phyloP scores from a whole-genome alignment of 805 yeast genomes.

The Candida ovalis region DNA sequence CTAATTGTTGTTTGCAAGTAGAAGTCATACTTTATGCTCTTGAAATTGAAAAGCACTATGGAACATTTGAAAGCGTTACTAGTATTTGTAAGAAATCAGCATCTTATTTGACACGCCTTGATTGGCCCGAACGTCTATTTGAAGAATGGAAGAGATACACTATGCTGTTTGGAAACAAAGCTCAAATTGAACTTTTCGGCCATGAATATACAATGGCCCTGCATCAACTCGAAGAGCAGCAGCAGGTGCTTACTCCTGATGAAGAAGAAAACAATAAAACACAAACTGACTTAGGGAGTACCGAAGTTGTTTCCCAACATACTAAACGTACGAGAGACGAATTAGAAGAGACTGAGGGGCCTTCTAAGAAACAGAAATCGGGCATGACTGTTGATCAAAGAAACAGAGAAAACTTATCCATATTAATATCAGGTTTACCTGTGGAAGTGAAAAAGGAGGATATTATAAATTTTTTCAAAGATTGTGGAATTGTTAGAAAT shows the following conservation, averaged over 20 bases:
- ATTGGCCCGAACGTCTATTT: constrained; percentile 47
- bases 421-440: constrained; percentile 51
- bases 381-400: no score
- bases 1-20: constrained; percentile 27
- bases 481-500: constrained; percentile 55
- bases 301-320: no score
- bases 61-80: constrained; percentile 23
- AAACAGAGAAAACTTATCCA: constrained; percentile 57
- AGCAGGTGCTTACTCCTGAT: no score
- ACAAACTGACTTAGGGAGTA: no score
- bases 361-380: background rate
- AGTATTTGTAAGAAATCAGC: constrained; percentile 34
- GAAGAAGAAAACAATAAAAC: no score
- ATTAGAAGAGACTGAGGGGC: background rate
- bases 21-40: constrained; percentile 46
- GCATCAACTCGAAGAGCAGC: background rate
- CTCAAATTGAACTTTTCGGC: constrained; percentile 1
- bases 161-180: constrained; percentile 31
- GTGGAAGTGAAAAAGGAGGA: constrained; percentile 34
- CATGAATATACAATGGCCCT: constrained; percentile 2
- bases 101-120: constrained; percentile 30
- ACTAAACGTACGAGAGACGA: constrained; percentile 6
- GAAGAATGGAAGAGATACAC: constrained; percentile 42
- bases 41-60: constrained; percentile 36
- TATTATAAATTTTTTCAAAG: constrained; percentile 44